Base-by-base conservation (phyloP, 2,329 filamentous ascomycete genomes). In the Xylaria arbuscula region DNA sequence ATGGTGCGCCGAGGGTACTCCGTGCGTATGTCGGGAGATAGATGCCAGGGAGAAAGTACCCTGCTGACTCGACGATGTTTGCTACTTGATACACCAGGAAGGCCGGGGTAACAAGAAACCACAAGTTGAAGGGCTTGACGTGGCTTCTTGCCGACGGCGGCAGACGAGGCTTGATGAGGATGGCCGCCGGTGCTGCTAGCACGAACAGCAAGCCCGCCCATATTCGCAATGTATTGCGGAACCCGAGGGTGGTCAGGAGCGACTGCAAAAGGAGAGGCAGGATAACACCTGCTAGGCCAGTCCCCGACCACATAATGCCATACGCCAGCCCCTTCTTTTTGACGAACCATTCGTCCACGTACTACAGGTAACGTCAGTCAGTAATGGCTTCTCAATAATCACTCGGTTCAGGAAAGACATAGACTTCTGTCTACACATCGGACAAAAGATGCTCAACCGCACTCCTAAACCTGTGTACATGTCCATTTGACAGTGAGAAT, bases 341-440 rank as follows among this genome's bases (percentile, higher is more conserved):
- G 24, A 87, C 81, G 75, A 90, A 90, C 87, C 88, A 90, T 75
- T 90, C 86, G 68, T 90, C 86, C 70, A 90, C 80, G 77, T 88
- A 89, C 40, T 76, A 66, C 55, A 40, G 6, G 32, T 17, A 50
- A 6, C 56, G n/a, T 57, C 34, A 19, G 66, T 76, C 51, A 74
- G 73, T 61, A 38, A 54, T 38, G 13, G 6, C 6, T 60, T 56
- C 24, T 38, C 32, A 4, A 0, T 13, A n/a, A 40, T 24, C 24
- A 8, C 19, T 32, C 40, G 38, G n/a, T 9, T 58, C n/a, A 7
- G 3, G 22, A 22, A 8, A 32, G 15, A 50, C 17, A 15, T 17
- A n/a, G 19, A n/a, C 22, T 9, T 47, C 56, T 55, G 11, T 36
- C 13, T 42, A 19, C 28, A 24, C 19, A 48, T 13, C 7, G 17